A percentile compares a stretch with the other conserved stretches of the same genome.
These are phyloP conservation scores for Nepenthes gracilis DNA, from an alignment of 148 eudicot species.

Conservation along the genomic window DNA sequence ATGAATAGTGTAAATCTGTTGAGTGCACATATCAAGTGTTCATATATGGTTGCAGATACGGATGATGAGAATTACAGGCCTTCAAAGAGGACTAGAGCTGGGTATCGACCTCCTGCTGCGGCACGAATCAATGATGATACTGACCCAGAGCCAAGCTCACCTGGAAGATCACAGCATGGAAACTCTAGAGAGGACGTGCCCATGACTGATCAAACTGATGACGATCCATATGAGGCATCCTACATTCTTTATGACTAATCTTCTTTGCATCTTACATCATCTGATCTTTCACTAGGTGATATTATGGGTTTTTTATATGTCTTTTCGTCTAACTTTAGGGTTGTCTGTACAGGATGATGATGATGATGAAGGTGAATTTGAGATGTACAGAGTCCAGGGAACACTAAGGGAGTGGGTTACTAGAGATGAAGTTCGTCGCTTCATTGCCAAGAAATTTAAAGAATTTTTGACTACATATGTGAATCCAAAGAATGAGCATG, in stretches of 20 bases:
- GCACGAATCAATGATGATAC: conserved; percentile 56
- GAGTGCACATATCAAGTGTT: no score
- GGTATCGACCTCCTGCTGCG: conserved; percentile 31
- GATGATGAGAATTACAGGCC: conserved; percentile 86
- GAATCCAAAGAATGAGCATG: conserved; percentile 53
- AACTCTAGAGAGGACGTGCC: conserved; percentile 64
- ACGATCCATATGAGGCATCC: conserved; percentile 59
- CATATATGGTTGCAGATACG: conserved; percentile 37
- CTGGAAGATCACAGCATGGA: conserved; percentile 66
- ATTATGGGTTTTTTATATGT: background rate
- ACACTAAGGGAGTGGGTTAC: conserved; percentile 97
- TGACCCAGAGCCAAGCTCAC: conserved; percentile 82
- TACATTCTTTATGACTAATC: background rate
- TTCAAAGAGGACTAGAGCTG: conserved; percentile 64
- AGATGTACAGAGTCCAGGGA: conserved; percentile 90
- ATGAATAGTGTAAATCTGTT: no score
- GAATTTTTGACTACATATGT: conserved; percentile 70
- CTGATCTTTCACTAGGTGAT: background rate
- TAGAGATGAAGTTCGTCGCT: conserved; percentile 95
- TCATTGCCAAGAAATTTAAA: conserved; percentile 82
- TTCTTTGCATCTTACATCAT: background rate
- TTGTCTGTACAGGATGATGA: conserved; percentile 55
- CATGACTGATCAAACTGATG: conserved; percentile 82
- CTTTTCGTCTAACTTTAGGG: background rate
- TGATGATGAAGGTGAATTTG: conserved; percentile 74